Percentiles rank a stretch among this genome's conserved stretches.
These are phyloP conservation scores for Penstemon barbatus DNA, from an alignment of 257 asterid genomes.

Conservation along the genomic window DNA sequence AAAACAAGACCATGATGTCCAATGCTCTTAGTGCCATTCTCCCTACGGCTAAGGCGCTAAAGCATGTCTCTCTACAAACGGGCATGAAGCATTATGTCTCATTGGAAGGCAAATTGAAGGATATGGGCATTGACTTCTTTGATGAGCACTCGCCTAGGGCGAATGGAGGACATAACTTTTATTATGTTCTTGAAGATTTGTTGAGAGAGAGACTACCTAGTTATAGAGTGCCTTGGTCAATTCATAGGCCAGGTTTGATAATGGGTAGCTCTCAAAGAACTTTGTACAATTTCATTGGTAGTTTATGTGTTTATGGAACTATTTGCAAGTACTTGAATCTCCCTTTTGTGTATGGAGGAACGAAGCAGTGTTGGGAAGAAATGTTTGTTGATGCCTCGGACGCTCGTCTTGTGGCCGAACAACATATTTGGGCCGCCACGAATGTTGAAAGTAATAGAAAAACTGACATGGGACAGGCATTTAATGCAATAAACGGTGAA, in stretches of 20 bases:
- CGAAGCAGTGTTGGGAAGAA: constrained; percentile 72
- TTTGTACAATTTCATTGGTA: constrained; percentile 65
- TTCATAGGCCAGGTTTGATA: constrained; percentile 78
- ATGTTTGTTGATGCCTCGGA: constrained; percentile 70
- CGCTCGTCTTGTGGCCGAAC: constrained; percentile 80
- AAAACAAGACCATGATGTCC: constrained; percentile 69
- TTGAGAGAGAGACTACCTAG: constrained; percentile 48
- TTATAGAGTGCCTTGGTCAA: constrained; percentile 57
- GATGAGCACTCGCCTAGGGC: constrained; percentile 67
- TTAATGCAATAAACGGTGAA: constrained; percentile 67
- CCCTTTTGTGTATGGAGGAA: constrained; percentile 79
- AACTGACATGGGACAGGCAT: constrained; percentile 42
- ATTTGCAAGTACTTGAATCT: constrained; percentile 63
- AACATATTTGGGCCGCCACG: constrained; percentile 71
- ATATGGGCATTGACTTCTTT: constrained; percentile 25
- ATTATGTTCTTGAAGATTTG: constrained; percentile 78
- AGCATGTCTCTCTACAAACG: constrained; percentile 77
- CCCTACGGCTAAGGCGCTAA: constrained; percentile 45
- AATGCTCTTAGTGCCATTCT: constrained; percentile 56
- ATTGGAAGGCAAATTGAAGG: constrained; percentile 22
- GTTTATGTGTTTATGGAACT: constrained; percentile 71
- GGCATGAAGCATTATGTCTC: constrained; percentile 77
- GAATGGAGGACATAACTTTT: constrained; percentile 49
- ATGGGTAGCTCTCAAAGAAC: constrained; percentile 59
- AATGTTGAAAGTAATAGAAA: background rate